Percentiles rank a stretch among this genome's conserved stretches.
Conservation (phyloP, 1,139 yeast species). For the Taiozyma sp. region DNA sequence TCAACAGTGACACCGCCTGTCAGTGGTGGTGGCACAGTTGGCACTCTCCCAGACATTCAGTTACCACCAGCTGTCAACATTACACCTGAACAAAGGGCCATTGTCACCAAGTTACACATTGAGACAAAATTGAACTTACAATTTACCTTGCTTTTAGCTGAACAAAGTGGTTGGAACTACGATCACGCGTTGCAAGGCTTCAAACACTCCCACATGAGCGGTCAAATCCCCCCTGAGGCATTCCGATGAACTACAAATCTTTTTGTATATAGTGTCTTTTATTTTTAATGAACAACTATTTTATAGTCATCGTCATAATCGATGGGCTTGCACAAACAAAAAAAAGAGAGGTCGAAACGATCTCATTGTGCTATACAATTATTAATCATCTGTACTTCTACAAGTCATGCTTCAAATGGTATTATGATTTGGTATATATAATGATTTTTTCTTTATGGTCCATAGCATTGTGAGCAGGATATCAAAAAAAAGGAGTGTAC, state of each 20-base stretch:
- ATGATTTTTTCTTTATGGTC: not conserved
- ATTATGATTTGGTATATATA: not conserved
- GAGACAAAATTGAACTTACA: conserved; percentile 76
- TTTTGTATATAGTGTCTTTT: not conserved
- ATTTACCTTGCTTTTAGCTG: conserved; percentile 78
- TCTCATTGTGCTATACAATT: not conserved
- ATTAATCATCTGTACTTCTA: not conserved
- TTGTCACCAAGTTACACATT: conserved; percentile 56
- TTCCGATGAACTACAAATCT: conserved; percentile 21
- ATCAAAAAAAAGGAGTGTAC: not conserved
- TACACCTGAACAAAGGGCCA: conserved; percentile 51
- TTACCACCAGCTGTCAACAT: conserved; percentile 22
- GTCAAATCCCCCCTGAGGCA: conserved; percentile 55
- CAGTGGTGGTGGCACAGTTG: conserved; percentile 1
- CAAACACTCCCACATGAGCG: conserved; percentile 48
- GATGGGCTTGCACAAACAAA: not conserved
- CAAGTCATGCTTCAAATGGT: not conserved
- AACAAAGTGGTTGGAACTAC: conserved; percentile 85
- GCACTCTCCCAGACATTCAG: conserved; percentile 21
- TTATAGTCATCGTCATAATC: not conserved
- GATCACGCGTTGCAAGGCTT: conserved; percentile 67
- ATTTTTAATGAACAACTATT: not conserved
- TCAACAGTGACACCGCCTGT: conserved; percentile 14
- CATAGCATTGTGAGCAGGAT: not conserved
- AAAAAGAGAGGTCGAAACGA: not conserved